phyloP scores from a whole-genome alignment of 2,329 filamentous ascomycete species.

The Colletotrichum liriopes region DNA sequence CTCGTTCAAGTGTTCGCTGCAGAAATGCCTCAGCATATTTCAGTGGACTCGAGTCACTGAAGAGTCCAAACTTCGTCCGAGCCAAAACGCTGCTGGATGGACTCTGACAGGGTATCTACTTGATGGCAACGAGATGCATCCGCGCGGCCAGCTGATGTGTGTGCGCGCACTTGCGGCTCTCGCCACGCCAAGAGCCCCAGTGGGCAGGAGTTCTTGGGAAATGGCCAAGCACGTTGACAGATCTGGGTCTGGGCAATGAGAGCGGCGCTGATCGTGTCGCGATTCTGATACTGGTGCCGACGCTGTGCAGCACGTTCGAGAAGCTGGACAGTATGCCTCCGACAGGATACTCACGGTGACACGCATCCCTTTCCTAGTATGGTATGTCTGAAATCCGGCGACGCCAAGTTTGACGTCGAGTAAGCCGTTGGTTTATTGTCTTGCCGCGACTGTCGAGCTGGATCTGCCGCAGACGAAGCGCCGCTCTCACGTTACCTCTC shows the following conservation, averaged over 20 bases:
- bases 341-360: not conserved
- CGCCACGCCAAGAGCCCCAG: not conserved
- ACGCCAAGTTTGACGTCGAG: not conserved
- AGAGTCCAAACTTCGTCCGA: conserved; percentile 40
- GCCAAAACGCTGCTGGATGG: conserved; percentile 7
- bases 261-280: not conserved
- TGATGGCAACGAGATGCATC: conserved; percentile 2
- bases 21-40: conserved; percentile 10
- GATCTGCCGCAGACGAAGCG: not conserved
- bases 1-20: conserved; percentile 13
- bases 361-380: not conserved
- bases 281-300: not conserved
- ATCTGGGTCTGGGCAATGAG: not conserved
- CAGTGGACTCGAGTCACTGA: not conserved
- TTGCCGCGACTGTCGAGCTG: not conserved
- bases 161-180: not conserved
- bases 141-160: not conserved
- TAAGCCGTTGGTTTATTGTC: not conserved
- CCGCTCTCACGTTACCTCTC: not conserved
- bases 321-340: not conserved
- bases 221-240: not conserved
- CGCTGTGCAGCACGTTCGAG: not conserved
- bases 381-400: not conserved
- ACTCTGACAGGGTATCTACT: conserved; percentile 9
- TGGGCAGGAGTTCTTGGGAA: not conserved